Evolutionary conservation across 1,139 yeast genomes (phyloP).

Genomic region (Geotrichum europaeum): DNA sequence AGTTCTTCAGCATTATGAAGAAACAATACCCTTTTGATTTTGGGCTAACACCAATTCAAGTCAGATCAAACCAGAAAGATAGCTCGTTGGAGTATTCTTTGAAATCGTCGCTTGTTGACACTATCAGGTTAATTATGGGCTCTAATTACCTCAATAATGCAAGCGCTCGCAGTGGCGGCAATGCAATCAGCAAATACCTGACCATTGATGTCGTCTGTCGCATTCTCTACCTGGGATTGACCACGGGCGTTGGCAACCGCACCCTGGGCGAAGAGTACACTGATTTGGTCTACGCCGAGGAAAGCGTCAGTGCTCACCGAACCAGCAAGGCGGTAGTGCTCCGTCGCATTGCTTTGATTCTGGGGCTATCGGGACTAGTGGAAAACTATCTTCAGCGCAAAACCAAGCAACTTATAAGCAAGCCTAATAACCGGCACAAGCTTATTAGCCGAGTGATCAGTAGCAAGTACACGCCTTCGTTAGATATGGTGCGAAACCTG

Average conservation of each 20-base stretch:
- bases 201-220: constrained; percentile 49
- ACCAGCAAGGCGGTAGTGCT: not conserved
- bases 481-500: constrained; percentile 33
- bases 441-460: not conserved
- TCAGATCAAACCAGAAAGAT: constrained; percentile 81
- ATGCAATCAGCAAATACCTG: constrained; percentile 50
- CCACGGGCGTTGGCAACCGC: constrained; percentile 69
- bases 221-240: constrained; percentile 56
- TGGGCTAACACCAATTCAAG: not conserved
- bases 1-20: not conserved
- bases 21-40: not conserved
- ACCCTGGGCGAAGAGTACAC: constrained; percentile 95
- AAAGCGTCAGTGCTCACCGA: not conserved
- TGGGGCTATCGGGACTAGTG: not conserved
- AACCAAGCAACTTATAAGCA: not conserved
- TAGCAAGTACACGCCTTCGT: constrained; percentile 3
- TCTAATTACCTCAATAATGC: constrained; percentile 41
- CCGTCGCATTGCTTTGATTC: not conserved
- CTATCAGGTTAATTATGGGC: constrained; percentile 55
- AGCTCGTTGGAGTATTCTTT: constrained; percentile 58
- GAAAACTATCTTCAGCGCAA: not conserved
- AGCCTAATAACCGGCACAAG: not conserved
- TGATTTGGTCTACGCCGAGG: constrained; percentile 53
- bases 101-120: constrained; percentile 50
- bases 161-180: constrained; percentile 37